These are phyloP conservation scores for Rhodotorula mucilaginosa DNA, from an alignment of 1,284 basidiomycete species.

Conservation along the genomic window DNA sequence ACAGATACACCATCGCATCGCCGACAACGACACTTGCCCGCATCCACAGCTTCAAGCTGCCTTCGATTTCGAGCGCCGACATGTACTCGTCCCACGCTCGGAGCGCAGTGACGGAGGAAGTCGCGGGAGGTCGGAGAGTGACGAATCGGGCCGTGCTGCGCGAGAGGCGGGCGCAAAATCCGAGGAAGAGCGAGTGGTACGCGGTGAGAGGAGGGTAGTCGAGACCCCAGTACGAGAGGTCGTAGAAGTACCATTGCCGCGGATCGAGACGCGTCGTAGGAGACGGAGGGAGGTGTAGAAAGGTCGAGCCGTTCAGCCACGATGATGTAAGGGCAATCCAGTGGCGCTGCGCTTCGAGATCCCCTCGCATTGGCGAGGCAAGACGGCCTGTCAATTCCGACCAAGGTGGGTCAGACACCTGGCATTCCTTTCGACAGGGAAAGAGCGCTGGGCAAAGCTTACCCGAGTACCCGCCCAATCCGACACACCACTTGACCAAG, in stretches of 20 bases:
- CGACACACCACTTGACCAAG: conserved; percentile 65
- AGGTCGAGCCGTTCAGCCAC: background rate
- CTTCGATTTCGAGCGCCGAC: conserved; percentile 24
- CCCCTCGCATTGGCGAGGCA: conserved; percentile 78
- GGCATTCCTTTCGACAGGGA: background rate
- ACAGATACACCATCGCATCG: conserved; percentile 72
- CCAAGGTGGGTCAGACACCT: no score
- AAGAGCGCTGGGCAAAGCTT: conserved; percentile 44
- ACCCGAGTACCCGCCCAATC: conserved; percentile 80
- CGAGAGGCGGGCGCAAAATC: conserved; percentile 54
- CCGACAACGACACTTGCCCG: conserved; percentile 67
- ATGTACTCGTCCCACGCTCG: conserved; percentile 31
- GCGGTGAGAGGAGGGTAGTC: conserved; percentile 91
- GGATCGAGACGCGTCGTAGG: background rate
- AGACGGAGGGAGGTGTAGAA: conserved; percentile 1
- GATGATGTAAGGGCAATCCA: conserved; percentile 33
- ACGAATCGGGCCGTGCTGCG: conserved; percentile 29
- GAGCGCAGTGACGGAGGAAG: conserved; percentile 17
- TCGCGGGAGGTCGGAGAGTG: conserved; percentile 29
- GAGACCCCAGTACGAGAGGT: conserved; percentile 79
- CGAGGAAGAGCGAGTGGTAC: conserved; percentile 77
- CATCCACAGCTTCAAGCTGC: conserved; percentile 71
- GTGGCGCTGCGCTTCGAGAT: conserved; percentile 90
- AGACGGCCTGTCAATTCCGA: conserved; percentile 57
- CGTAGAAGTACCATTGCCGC: conserved; percentile 37